Evolutionary conservation across 345 rosid species (phyloP).

Genomic region (Eucalyptus pauciflora): DNA sequence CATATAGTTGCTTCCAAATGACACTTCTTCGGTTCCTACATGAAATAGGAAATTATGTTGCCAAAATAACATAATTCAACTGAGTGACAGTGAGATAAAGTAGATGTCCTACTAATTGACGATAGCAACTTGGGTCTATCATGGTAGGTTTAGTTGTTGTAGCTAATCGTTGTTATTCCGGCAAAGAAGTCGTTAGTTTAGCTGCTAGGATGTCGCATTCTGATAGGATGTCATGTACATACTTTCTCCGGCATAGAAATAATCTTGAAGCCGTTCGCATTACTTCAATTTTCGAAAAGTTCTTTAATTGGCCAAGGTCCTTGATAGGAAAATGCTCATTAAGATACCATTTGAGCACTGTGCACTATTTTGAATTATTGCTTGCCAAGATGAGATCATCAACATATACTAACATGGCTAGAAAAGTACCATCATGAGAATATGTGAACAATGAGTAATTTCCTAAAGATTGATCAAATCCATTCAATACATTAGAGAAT

Average conservation of each 20-base stretch:
- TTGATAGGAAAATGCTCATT: background rate
- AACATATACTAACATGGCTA: background rate
- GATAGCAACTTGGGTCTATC: background rate
- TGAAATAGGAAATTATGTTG: background rate
- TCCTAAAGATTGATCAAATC: background rate
- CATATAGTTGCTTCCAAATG: too few species aligned
- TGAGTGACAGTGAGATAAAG: background rate
- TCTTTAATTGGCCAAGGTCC: background rate
- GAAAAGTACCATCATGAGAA: background rate
- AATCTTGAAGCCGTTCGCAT: too few species aligned
- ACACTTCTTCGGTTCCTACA: background rate
- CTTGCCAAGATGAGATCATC: background rate
- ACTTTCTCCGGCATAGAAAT: background rate
- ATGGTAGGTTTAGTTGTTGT: background rate
- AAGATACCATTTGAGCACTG: background rate
- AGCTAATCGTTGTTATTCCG: background rate
- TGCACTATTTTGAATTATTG: background rate
- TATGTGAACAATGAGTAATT: background rate
- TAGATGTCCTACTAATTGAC: background rate
- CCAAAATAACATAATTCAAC: background rate
- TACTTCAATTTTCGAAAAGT: background rate
- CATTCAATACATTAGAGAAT: background rate
- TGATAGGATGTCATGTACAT: background rate
- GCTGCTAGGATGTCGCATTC: background rate
- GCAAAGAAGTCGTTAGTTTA: background rate